Conservation (phyloP, 495 filamentous ascomycete species). For the Neurospora sp. region DNA sequence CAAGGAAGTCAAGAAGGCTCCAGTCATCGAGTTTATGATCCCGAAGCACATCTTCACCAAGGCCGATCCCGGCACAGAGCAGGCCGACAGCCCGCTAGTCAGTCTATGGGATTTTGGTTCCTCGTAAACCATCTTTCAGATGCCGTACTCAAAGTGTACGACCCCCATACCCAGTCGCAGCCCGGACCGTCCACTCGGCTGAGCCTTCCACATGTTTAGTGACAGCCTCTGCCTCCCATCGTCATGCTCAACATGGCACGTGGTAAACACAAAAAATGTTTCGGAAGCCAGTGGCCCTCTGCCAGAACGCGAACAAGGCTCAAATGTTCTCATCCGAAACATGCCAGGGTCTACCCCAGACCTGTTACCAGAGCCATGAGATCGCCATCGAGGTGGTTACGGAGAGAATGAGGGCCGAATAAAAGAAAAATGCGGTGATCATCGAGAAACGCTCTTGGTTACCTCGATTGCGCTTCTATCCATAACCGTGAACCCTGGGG, state of each 20-base stretch:
- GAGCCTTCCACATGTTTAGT: neutral
- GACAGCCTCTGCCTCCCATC: neutral
- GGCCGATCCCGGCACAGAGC: constrained; percentile 31
- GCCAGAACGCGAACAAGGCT: neutral
- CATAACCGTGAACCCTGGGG: neutral
- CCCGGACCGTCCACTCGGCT: constrained; percentile 3
- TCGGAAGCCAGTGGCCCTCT: neutral
- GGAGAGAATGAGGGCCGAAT: neutral
- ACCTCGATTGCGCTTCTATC: neutral
- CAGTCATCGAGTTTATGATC: constrained; percentile 88
- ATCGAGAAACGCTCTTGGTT: neutral
- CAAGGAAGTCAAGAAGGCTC: constrained; percentile 72
- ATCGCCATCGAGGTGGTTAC: neutral
- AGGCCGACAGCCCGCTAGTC: constrained; percentile 39
- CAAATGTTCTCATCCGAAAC: neutral
- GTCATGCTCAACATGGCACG: neutral
- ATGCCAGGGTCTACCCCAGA: neutral
- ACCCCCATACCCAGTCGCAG: constrained; percentile 3
- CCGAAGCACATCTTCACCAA: constrained; percentile 75
- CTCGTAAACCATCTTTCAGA: neutral
- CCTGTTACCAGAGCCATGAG: neutral
- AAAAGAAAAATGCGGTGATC: neutral
- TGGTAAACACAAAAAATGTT: constrained; percentile 7
- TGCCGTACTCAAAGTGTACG: neutral
- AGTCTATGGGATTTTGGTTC: constrained; percentile 46